phyloP scores from a whole-genome alignment of 2,329 filamentous ascomycete species.

The Colletotrichum tropicicola region DNA sequence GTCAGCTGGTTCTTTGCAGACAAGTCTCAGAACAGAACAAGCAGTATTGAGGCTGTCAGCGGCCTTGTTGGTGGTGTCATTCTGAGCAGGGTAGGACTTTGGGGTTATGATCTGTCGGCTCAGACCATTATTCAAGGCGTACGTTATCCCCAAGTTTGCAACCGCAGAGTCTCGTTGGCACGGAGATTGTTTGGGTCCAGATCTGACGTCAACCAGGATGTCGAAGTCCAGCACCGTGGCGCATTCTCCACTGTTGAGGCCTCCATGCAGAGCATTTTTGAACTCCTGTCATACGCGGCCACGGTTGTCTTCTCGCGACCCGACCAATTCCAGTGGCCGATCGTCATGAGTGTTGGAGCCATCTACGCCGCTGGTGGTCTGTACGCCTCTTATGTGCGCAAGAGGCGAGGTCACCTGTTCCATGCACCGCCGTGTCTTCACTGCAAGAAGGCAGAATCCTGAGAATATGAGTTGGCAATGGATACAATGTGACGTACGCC shows the following conservation, averaged over 20 bases:
- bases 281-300: constrained; percentile 6
- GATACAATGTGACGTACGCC: no score
- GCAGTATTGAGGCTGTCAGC: neutral
- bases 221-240: neutral
- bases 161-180: neutral
- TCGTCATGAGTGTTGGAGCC: neutral
- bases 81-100: constrained; percentile 5
- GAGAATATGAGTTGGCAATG: neutral
- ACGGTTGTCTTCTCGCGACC: constrained; percentile 3
- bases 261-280: constrained; percentile 3
- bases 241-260: constrained; percentile 13
- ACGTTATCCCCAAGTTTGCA: neutral
- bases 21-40: neutral
- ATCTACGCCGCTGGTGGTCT: constrained; percentile 34
- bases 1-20: constrained; percentile 49
- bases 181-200: no score
- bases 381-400: constrained; percentile 41
- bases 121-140: neutral
- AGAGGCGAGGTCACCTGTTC: constrained; percentile 43
- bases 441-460: neutral
- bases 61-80: neutral
- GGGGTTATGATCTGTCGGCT: constrained; percentile 7
- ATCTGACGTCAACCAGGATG: neutral
- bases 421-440: constrained; percentile 33
- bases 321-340: constrained; percentile 13